Conservation (phyloP, 2,329 filamentous ascomycete genomes). For the Chaetomium sp. region DNA sequence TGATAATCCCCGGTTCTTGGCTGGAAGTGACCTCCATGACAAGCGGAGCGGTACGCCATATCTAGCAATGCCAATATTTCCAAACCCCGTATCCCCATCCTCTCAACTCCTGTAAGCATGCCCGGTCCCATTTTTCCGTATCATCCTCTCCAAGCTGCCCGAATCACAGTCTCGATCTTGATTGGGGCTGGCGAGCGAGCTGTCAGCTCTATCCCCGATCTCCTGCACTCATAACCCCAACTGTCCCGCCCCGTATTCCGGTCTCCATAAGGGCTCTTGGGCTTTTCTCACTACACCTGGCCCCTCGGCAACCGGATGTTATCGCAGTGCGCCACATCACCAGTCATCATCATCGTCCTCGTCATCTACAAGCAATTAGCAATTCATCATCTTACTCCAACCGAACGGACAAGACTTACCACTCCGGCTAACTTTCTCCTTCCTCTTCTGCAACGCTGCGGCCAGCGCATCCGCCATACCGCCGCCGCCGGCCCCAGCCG, state of each 20-base stretch:
- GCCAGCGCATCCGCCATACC: slow-evolving; percentile 83
- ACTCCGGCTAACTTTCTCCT: slow-evolving; percentile 91
- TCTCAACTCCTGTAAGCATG: not conserved
- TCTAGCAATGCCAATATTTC: slow-evolving; percentile 3
- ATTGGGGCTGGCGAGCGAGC: not conserved
- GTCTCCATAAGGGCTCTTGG: not conserved
- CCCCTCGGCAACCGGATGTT: not conserved
- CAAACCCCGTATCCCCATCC: not conserved
- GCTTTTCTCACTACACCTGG: not conserved
- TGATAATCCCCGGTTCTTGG: not conserved
- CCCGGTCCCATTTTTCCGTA: not conserved
- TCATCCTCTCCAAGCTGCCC: not conserved
- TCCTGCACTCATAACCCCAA: not conserved
- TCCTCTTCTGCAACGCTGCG: slow-evolving; percentile 76
- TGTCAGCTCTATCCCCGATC: not conserved
- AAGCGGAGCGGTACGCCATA: slow-evolving; percentile 3
- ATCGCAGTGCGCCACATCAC: slow-evolving; percentile 16
- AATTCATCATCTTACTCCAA: slow-evolving; percentile 34
- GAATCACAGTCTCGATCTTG: not conserved
- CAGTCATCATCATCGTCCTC: slow-evolving; percentile 73
- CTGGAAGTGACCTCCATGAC: not conserved
- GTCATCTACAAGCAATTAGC: slow-evolving; percentile 59
- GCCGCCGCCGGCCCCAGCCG: slow-evolving; percentile 63
- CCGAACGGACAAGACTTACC: slow-evolving; percentile 64
- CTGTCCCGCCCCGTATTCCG: not conserved